Conservation (phyloP, 192 early-diverging fungal species). For the Coemansia sp. region DNA sequence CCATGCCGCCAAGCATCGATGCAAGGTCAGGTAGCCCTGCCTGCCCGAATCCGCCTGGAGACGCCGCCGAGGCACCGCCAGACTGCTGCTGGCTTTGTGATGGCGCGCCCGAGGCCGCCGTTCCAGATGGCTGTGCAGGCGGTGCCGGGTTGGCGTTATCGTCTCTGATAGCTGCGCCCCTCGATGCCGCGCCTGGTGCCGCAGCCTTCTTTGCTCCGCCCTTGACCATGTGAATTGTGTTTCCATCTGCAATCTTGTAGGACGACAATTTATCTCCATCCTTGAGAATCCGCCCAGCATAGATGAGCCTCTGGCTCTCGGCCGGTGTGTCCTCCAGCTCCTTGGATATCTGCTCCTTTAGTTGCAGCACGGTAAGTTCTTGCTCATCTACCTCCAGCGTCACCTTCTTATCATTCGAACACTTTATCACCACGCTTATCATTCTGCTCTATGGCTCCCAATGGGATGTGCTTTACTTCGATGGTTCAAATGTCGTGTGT, state of each 20-base stretch:
- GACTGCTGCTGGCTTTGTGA: constrained; percentile 1
- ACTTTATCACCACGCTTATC: constrained; percentile 27
- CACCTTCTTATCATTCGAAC: constrained; percentile 17
- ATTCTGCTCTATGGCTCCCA: no score
- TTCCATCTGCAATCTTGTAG: constrained; percentile 83
- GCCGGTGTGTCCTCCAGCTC: constrained; percentile 59
- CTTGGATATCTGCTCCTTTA: constrained; percentile 74
- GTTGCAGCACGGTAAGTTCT: constrained; percentile 59
- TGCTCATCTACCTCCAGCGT: constrained; percentile 35
- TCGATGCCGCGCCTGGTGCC: constrained; percentile 2
- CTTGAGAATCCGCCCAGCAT: constrained; percentile 90
- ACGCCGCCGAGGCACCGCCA: neutral
- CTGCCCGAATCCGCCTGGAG: neutral
- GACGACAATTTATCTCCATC: constrained; percentile 70
- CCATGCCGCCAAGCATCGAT: constrained; percentile 28
- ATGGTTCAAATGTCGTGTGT: no score
- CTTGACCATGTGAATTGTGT: constrained; percentile 92
- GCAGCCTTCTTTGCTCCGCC: constrained; percentile 54
- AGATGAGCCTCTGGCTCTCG: constrained; percentile 83
- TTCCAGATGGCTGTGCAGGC: no score
- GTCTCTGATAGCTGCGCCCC: constrained; percentile 27
- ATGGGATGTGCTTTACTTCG: neutral
- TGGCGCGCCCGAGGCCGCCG: neutral
- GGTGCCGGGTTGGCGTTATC: neutral
- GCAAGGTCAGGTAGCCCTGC: constrained; percentile 37